These are phyloP conservation scores for Rhodotorula sp. DNA, from an alignment of 1,284 basidiomycete genomes.

Conservation along the genomic window DNA sequence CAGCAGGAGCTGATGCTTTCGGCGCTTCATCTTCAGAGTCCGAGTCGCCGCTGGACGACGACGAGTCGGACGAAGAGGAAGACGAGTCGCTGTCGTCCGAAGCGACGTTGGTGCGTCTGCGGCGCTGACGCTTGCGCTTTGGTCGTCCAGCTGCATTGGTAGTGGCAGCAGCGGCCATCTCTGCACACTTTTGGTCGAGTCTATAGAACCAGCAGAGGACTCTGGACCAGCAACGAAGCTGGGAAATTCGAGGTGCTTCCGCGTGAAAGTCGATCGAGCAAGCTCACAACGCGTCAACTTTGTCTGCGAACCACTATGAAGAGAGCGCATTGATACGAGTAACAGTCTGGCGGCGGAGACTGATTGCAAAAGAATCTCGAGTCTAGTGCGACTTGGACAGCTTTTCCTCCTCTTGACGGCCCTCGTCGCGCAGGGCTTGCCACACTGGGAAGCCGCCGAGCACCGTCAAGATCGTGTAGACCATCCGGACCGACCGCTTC, in stretches of 20 bases:
- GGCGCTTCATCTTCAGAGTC: background rate
- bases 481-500: background rate
- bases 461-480: slow-evolving; percentile 10
- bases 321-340: too few relatives aligned
- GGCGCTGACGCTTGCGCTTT: slow-evolving; percentile 39
- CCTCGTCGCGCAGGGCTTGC: slow-evolving; percentile 8
- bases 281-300: background rate
- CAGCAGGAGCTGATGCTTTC: background rate
- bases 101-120: slow-evolving; percentile 15
- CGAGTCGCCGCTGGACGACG: slow-evolving; percentile 2
- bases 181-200: background rate
- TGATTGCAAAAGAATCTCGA: background rate
- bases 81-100: slow-evolving; percentile 16
- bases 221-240: background rate
- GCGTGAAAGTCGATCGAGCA: background rate
- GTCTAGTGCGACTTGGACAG: slow-evolving; percentile 6
- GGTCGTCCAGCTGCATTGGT: slow-evolving; percentile 30
- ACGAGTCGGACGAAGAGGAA: slow-evolving; percentile 15
- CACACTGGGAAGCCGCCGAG: slow-evolving; percentile 30
- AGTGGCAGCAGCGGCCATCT: slow-evolving; percentile 31
- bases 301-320: too few relatives aligned
- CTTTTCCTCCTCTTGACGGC: slow-evolving; percentile 16
- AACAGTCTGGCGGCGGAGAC: too few relatives aligned
- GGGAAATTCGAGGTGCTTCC: background rate
- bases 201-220: background rate